Evolutionary conservation across 106 monocot genomes (phyloP).

Genomic region (Acorus calamus): DNA sequence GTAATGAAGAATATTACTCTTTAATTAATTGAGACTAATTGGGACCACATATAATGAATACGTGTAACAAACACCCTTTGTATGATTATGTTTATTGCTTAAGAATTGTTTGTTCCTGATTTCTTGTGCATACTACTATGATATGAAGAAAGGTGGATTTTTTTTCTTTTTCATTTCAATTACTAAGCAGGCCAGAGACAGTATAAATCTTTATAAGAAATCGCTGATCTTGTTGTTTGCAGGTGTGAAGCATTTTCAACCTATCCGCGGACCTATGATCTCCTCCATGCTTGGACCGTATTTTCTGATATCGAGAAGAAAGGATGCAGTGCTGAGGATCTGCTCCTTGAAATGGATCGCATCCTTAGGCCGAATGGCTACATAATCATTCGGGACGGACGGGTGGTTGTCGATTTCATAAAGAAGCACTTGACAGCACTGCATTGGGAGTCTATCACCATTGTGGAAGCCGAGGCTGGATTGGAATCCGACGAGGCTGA

Average conservation of each 20-base stretch:
- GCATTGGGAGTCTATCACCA: slow-evolving; percentile 55
- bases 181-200: no score
- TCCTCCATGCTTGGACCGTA: slow-evolving; percentile 81
- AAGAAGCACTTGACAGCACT: slow-evolving; percentile 49
- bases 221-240: neutral
- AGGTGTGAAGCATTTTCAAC: slow-evolving; percentile 96
- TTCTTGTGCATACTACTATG: no score
- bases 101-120: no score
- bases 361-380: slow-evolving; percentile 82
- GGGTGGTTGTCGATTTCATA: slow-evolving; percentile 38
- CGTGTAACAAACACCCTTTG: no score
- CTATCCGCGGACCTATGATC: slow-evolving; percentile 89
- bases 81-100: no score
- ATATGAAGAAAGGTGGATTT: no score
- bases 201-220: neutral
- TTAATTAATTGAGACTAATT: no score
- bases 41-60: no score
- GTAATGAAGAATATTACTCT: no score
- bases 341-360: slow-evolving; percentile 87
- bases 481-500: slow-evolving; percentile 48
- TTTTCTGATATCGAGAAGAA: slow-evolving; percentile 73
- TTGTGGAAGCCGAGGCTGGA: slow-evolving; percentile 35
- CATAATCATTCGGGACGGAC: slow-evolving; percentile 56
- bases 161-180: no score
- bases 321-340: slow-evolving; percentile 73